Conservation (phyloP, 2,329 filamentous ascomycete species). For the Rhytidhysteron rufulum region DNA sequence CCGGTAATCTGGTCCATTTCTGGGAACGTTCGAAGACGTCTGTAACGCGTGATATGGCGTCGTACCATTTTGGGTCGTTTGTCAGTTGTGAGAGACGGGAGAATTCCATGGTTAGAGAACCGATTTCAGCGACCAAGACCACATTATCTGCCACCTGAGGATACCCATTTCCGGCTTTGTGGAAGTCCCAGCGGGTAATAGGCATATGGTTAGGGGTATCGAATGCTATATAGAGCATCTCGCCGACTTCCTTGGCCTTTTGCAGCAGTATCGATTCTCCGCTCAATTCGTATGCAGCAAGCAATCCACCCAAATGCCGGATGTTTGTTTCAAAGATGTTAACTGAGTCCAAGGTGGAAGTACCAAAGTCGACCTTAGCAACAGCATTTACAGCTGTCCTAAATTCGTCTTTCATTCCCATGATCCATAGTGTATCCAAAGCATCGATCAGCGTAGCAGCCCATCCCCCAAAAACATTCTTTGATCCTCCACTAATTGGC, state of each 20-base stretch:
- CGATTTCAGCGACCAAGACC: conserved; percentile 46
- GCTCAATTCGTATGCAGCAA: conserved; percentile 84
- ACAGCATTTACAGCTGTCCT: conserved; percentile 42
- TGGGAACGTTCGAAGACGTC: conserved; percentile 40
- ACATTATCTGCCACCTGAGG: conserved; percentile 37
- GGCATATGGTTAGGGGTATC: conserved; percentile 96
- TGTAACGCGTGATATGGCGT: conserved; percentile 44
- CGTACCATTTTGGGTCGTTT: conserved; percentile 43
- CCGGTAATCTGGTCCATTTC: conserved; percentile 40
- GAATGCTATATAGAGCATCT: conserved; percentile 77
- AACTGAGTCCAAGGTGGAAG: conserved; percentile 34
- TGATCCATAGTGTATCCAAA: conserved; percentile 46
- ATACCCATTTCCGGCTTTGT: conserved; percentile 33
- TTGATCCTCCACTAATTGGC: conserved; percentile 39
- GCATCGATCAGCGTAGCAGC: conserved; percentile 45
- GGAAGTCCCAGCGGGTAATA: conserved; percentile 43
- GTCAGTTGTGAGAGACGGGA: conserved; percentile 45
- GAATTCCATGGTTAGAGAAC: conserved; percentile 47
- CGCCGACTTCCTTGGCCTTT: conserved; percentile 75
- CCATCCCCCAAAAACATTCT: conserved; percentile 46
- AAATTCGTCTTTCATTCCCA: conserved; percentile 47
- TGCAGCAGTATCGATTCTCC: conserved; percentile 68
- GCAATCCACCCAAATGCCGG: conserved; percentile 80
- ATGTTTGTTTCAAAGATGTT: conserved; percentile 56
- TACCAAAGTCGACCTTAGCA: conserved; percentile 41